phyloP scores from a whole-genome alignment of 768 basidiomycete species.

The Collybiopsis luxurians region DNA sequence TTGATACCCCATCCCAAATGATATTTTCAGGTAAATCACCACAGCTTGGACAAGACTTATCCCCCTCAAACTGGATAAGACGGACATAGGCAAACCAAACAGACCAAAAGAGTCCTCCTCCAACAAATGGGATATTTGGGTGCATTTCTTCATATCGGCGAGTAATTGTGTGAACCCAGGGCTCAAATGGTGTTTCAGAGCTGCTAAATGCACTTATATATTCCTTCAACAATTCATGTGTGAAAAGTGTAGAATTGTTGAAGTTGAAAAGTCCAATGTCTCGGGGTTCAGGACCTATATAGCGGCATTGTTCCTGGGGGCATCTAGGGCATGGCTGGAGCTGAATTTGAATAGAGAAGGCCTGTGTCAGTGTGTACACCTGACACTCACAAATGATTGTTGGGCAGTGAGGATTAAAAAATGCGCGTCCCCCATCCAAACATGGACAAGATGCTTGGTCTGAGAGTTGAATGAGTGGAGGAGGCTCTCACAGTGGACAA shows the following conservation, averaged over 20 bases:
- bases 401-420: not conserved
- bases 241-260: constrained; percentile 27
- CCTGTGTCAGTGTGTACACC: too few species aligned
- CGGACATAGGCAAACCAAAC: constrained; percentile 31
- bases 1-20: constrained; percentile 33
- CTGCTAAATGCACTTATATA: constrained; percentile 28
- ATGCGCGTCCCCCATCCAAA: not conserved
- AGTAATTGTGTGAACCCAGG: constrained; percentile 21
- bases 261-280: constrained; percentile 30
- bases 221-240: constrained; percentile 31
- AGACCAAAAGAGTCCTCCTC: constrained; percentile 24
- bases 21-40: constrained; percentile 24
- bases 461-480: too few species aligned
- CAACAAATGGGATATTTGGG: constrained; percentile 19
- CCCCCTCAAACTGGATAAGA: constrained; percentile 17
- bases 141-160: constrained; percentile 16
- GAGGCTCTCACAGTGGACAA: too few species aligned
- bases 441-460: not conserved
- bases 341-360: too few species aligned
- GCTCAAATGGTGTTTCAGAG: constrained; percentile 33
- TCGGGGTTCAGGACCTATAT: constrained; percentile 27
- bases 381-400: not conserved
- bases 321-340: constrained; percentile 9
- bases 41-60: constrained; percentile 25
- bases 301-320: constrained; percentile 7